Conservation (phyloP, 768 basidiomycete species). For the Russula dissimulans region DNA sequence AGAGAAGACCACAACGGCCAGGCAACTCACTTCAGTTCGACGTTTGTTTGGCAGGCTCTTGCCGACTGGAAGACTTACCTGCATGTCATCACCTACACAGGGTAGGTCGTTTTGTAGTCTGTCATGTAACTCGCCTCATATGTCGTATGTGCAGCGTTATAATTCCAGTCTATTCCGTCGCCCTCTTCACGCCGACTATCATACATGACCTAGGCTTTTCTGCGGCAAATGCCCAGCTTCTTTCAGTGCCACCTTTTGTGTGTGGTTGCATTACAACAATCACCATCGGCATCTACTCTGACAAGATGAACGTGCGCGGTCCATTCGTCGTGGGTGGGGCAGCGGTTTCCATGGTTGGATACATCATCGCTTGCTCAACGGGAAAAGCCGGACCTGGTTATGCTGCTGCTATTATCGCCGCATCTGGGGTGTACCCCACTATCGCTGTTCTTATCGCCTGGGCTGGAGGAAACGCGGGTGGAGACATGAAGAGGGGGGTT, state of each 20-base stretch:
- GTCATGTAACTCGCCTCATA: background rate
- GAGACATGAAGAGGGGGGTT: conserved; percentile 44
- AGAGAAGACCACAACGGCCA: conserved; percentile 24
- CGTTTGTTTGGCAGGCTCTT: conserved; percentile 30
- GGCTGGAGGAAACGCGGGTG: conserved; percentile 47
- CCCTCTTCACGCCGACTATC: conserved; percentile 30
- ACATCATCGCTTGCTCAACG: conserved; percentile 38
- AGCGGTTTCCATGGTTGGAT: conserved; percentile 41
- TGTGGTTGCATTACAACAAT: conserved; percentile 27
- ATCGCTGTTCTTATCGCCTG: conserved; percentile 43
- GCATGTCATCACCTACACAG: conserved; percentile 28
- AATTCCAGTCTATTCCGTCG: conserved; percentile 37
- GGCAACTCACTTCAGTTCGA: conserved; percentile 28
- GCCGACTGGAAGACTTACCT: conserved; percentile 28
- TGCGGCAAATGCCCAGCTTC: conserved; percentile 34
- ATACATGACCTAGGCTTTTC: conserved; percentile 36
- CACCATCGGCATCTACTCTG: conserved; percentile 27
- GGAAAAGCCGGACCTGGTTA: conserved; percentile 29
- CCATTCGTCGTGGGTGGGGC: conserved; percentile 40
- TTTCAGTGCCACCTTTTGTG: conserved; percentile 31
- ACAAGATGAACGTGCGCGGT: conserved; percentile 34
- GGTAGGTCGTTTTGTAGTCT: conserved; percentile 20
- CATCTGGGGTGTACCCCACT: conserved; percentile 44
- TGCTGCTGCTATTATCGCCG: conserved; percentile 40
- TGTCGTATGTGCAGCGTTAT: conserved; percentile 28